These are phyloP conservation scores for Discostella pseudostelligera DNA, from an alignment of 108 stramenopile genomes.

Conservation along the genomic window DNA sequence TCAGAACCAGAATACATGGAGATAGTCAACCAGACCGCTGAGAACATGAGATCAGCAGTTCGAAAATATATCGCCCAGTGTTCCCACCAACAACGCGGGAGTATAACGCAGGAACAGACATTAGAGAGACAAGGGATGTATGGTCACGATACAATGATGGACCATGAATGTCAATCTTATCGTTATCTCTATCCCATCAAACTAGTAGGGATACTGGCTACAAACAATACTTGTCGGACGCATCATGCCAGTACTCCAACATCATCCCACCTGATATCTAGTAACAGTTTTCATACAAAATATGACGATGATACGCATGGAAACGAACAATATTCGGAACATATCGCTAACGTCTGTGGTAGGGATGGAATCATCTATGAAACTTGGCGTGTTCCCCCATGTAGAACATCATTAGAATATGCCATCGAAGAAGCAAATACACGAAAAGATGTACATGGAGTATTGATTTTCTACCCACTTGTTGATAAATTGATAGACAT, in stretches of 20 bases:
- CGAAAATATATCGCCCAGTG: conserved; percentile 43
- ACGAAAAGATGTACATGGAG: conserved; percentile 81
- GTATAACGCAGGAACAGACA: no score
- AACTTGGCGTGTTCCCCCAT: conserved; percentile 52
- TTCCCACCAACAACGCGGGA: background rate
- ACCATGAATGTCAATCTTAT: background rate
- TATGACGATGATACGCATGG: conserved; percentile 5
- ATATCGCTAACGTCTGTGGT: conserved; percentile 68
- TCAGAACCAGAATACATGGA: conserved; percentile 33
- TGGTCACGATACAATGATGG: no score
- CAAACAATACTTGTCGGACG: background rate
- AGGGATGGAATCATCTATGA: conserved; percentile 87
- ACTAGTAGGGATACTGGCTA: conserved; percentile 63
- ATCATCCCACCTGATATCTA: conserved; percentile 2
- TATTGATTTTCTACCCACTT: conserved; percentile 94
- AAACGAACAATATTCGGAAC: conserved; percentile 75
- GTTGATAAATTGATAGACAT: conserved; percentile 49
- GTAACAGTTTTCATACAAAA: background rate
- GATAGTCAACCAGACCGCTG: conserved; percentile 52
- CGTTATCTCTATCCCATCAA: conserved; percentile 36
- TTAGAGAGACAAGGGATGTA: no score
- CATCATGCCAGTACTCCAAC: background rate
- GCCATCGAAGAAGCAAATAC: conserved; percentile 55
- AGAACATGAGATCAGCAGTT: conserved; percentile 43
- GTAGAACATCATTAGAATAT: conserved; percentile 52